Percentiles rank a stretch among this genome's conserved stretches.
Conservation (phyloP, 495 filamentous ascomycete genomes). For the Penicillium paradoxum region DNA sequence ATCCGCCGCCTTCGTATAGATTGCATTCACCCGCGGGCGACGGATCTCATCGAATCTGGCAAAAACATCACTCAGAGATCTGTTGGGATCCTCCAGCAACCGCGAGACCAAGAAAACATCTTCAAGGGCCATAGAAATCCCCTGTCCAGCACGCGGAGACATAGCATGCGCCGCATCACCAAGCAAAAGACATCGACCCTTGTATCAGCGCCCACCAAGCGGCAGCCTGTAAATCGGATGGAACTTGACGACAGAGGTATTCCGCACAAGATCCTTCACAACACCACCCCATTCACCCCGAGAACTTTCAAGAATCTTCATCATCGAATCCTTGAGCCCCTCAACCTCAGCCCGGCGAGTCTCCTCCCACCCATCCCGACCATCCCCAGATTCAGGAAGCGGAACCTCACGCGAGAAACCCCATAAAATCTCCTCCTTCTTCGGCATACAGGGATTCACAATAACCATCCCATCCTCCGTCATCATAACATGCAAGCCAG, state of each 20-base stretch:
- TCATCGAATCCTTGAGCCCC: slow-evolving; percentile 28
- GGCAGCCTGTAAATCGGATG: slow-evolving; percentile 48
- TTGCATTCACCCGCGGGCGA: slow-evolving; percentile 25
- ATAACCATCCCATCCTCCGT: slow-evolving; percentile 47
- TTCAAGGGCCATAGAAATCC: slow-evolving; percentile 43
- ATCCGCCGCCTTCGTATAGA: slow-evolving; percentile 17
- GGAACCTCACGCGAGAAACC: slow-evolving; percentile 24
- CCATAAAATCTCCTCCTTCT: slow-evolving; percentile 27
- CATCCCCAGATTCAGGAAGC: slow-evolving; percentile 25
- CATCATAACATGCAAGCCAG: slow-evolving; percentile 39
- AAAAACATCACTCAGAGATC: slow-evolving; percentile 18
- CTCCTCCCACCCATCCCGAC: slow-evolving; percentile 38
- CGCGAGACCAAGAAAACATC: slow-evolving; percentile 37
- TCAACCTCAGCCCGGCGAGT: slow-evolving; percentile 36
- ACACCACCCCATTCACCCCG: slow-evolving; percentile 40
- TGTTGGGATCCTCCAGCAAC: slow-evolving; percentile 23
- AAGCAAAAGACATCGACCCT: slow-evolving; percentile 30
- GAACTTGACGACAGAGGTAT: slow-evolving; percentile 38
- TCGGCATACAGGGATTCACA: slow-evolving; percentile 31
- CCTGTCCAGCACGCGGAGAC: slow-evolving; percentile 42
- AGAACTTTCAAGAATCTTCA: slow-evolving; percentile 28
- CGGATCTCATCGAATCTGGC: slow-evolving; percentile 25
- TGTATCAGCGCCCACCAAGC: slow-evolving; percentile 39
- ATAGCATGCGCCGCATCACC: slow-evolving; percentile 45
- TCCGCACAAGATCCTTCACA: slow-evolving; percentile 36